These are phyloP conservation scores for Pseudevernia furfuracea DNA, from an alignment of 495 filamentous ascomycete species.

Conservation along the genomic window DNA sequence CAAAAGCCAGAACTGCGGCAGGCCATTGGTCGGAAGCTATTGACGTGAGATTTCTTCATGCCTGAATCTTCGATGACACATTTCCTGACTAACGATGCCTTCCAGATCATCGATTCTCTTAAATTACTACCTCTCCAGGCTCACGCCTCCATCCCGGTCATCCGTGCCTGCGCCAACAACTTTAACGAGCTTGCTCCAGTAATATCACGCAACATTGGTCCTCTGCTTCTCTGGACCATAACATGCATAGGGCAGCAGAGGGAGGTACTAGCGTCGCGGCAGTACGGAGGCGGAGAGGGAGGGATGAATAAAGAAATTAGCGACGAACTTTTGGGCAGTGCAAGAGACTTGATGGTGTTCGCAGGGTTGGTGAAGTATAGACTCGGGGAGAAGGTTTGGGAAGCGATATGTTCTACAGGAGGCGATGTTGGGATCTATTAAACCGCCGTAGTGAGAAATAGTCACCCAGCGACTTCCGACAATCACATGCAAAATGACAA, in stretches of 20 bases:
- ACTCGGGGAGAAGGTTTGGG: constrained; percentile 65
- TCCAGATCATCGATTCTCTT: constrained; percentile 62
- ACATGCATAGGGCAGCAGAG: constrained; percentile 70
- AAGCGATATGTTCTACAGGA: constrained; percentile 69
- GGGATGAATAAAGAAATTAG: constrained; percentile 62
- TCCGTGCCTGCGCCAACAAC: constrained; percentile 66
- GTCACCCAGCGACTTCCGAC: background rate
- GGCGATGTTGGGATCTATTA: constrained; percentile 58
- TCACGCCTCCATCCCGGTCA: constrained; percentile 57
- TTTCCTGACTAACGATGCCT: constrained; percentile 8
- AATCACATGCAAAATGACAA: background rate
- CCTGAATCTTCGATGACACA: constrained; percentile 12
- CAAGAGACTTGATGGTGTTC: constrained; percentile 86
- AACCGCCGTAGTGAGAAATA: constrained; percentile 14
- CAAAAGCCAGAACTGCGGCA: constrained; percentile 61
- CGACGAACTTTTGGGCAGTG: constrained; percentile 63
- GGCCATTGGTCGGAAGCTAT: constrained; percentile 69
- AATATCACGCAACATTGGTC: constrained; percentile 77
- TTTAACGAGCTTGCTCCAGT: constrained; percentile 68
- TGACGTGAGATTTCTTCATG: constrained; percentile 55
- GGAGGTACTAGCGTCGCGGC: constrained; percentile 52
- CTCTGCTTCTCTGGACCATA: constrained; percentile 88
- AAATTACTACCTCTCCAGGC: constrained; percentile 70
- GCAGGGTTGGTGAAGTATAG: constrained; percentile 90
- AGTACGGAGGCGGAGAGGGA: constrained; percentile 71